A percentile compares a stretch with the other conserved stretches of the same genome.
phyloP scores from a whole-genome alignment of 177 flowering plant genomes.

The Vitis hybrid region DNA sequence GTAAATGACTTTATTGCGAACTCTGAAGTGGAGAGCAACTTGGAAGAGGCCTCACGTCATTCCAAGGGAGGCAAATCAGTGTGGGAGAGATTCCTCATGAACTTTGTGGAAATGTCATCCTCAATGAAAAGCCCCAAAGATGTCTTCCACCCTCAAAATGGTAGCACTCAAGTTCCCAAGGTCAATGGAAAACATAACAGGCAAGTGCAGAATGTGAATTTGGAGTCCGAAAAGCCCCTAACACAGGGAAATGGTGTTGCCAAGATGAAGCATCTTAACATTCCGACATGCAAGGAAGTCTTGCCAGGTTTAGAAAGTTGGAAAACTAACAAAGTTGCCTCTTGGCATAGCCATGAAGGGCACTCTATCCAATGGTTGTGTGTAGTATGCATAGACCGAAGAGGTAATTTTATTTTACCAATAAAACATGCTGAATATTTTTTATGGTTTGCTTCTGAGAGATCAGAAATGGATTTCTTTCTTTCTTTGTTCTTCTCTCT shows the following conservation, averaged over 20 bases:
- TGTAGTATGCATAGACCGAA: conserved; percentile 75
- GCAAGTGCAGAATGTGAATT: conserved; percentile 50
- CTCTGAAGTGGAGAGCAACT: conserved; percentile 49
- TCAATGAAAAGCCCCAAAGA: conserved; percentile 28
- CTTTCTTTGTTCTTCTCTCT: no score
- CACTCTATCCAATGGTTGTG: conserved; percentile 86
- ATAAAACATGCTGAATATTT: neutral
- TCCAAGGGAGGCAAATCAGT: conserved; percentile 38
- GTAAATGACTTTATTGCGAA: conserved; percentile 67
- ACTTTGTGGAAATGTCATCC: conserved; percentile 41
- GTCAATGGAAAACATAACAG: conserved; percentile 89
- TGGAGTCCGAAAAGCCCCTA: conserved; percentile 42
- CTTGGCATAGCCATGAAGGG: conserved; percentile 90
- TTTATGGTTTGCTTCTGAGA: no score
- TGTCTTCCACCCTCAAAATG: conserved; percentile 34
- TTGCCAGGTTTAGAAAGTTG: conserved; percentile 84
- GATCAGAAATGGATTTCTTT: no score
- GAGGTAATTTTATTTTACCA: conserved; percentile 49
- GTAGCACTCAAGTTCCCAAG: conserved; percentile 47
- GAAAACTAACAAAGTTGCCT: conserved; percentile 66
- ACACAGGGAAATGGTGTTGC: conserved; percentile 64
- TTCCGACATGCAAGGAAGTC: conserved; percentile 71
- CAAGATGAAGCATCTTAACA: conserved; percentile 46
- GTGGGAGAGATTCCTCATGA: conserved; percentile 50
- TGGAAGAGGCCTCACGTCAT: conserved; percentile 32